Evolutionary conservation across 192 early-diverging fungal species (phyloP).

Genomic region (Coemansia sp.): DNA sequence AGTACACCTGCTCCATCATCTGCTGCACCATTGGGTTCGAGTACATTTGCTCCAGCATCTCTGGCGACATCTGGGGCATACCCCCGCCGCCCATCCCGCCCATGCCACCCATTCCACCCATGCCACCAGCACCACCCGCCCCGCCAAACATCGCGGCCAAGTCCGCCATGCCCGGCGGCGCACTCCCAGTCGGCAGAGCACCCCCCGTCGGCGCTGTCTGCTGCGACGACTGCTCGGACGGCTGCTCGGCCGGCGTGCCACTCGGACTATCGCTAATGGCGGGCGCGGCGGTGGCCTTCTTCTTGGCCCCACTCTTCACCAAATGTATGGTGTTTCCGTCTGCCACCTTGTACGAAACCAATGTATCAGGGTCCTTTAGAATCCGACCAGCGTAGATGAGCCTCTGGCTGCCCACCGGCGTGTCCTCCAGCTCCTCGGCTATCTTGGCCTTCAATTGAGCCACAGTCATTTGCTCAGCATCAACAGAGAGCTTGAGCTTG

Average conservation of each 20-base stretch:
- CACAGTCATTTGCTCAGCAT: constrained; percentile 58
- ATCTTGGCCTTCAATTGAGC: constrained; percentile 73
- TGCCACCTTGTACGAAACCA: constrained; percentile 73
- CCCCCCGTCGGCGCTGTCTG: background rate
- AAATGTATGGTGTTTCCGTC: constrained; percentile 90
- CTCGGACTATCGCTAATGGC: constrained; percentile 19
- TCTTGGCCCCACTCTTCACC: constrained; percentile 63
- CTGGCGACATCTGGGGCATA: constrained; percentile 54
- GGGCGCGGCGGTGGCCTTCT: constrained; percentile 25
- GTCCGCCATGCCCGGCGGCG: constrained; percentile 34
- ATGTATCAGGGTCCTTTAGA: constrained; percentile 81
- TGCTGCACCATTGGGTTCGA: constrained; percentile 79
- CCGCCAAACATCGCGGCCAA: constrained; percentile 30
- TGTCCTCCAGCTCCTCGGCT: constrained; percentile 53
- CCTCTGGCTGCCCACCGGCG: constrained; percentile 66
- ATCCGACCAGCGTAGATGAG: constrained; percentile 93
- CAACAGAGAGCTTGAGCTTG: constrained; percentile 9
- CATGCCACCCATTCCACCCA: constrained; percentile 53
- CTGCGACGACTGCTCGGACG: background rate
- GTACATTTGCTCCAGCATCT: constrained; percentile 64
- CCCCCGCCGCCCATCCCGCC: constrained; percentile 63
- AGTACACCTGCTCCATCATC: constrained; percentile 72
- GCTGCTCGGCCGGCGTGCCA: background rate
- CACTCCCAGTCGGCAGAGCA: constrained; percentile 2
- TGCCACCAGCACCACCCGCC: constrained; percentile 51